Percentiles rank a stretch among this genome's conserved stretches.
Evolutionary conservation across 23 red algal species (phyloP).

Genomic region (Rhodosorus marinus): DNA sequence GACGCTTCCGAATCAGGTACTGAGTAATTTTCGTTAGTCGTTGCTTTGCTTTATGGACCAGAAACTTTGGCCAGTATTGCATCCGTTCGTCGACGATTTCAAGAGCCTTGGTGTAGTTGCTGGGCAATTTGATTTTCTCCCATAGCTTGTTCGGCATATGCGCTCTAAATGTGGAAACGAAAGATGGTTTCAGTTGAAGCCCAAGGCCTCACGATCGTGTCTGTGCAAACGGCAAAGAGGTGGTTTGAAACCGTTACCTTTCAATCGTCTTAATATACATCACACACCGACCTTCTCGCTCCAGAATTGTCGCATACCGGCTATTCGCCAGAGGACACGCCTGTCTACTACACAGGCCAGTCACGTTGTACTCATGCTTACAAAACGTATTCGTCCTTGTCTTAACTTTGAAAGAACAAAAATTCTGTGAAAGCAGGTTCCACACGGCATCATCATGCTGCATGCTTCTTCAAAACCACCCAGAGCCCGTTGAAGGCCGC

Average conservation of each 20-base stretch:
- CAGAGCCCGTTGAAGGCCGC: too few species aligned
- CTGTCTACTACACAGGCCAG: conserved; percentile 56
- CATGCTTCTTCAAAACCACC: conserved; percentile 48
- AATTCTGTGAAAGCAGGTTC: conserved; percentile 43
- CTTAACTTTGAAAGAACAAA: conserved; percentile 78
- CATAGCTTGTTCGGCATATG: conserved; percentile 66
- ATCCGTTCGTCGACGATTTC: conserved; percentile 60
- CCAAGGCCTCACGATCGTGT: neutral
- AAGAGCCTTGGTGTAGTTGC: conserved; percentile 51
- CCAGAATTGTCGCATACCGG: conserved; percentile 88
- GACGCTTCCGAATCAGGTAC: conserved; percentile 57
- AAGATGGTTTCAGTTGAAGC: neutral
- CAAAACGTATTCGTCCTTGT: conserved; percentile 62
- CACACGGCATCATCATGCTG: conserved; percentile 95
- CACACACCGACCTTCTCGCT: conserved; percentile 30
- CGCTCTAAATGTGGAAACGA: conserved; percentile 15
- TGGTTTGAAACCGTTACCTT: too few species aligned
- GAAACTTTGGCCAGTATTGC: conserved; percentile 63
- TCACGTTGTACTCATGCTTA: conserved; percentile 82
- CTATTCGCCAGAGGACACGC: conserved; percentile 94
- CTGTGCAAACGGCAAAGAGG: neutral
- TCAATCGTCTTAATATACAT: conserved; percentile 82
- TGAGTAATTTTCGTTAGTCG: conserved; percentile 89
- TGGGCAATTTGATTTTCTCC: conserved; percentile 56
- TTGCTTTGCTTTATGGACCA: conserved; percentile 93